Evolutionary conservation across 2,329 filamentous ascomycete species (phyloP).

Genomic region (Penicillium psychrosexuale): DNA sequence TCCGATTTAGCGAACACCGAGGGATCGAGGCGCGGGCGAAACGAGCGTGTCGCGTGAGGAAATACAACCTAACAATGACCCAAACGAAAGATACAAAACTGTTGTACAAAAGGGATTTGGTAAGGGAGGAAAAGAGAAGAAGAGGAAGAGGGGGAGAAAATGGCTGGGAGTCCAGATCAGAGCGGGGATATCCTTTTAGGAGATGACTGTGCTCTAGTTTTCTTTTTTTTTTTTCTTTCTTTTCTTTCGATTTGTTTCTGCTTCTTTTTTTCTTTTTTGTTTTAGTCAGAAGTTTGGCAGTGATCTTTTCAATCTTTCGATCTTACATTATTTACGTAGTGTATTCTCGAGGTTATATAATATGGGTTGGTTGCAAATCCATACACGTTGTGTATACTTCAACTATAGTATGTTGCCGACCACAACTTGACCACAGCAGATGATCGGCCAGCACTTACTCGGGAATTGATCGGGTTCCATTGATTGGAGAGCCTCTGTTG

Average conservation of each 20-base stretch:
- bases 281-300: not conserved
- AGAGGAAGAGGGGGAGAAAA: constrained; percentile 19
- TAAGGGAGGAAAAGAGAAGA: constrained; percentile 17
- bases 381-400: not conserved
- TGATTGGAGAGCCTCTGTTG: constrained; percentile 20
- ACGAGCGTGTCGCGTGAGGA: constrained; percentile 26
- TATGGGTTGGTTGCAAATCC: not conserved
- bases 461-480: constrained; percentile 14
- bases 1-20: constrained; percentile 19
- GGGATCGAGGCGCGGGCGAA: constrained; percentile 12
- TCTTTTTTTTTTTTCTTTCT: constrained; percentile 1
- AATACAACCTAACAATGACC: constrained; percentile 18
- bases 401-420: not conserved
- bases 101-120: constrained; percentile 25
- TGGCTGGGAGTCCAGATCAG: constrained; percentile 22
- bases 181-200: constrained; percentile 18
- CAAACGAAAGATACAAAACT: constrained; percentile 20
- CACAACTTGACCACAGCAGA: not conserved
- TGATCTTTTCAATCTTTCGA: not conserved
- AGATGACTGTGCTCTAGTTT: constrained; percentile 1
- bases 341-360: not conserved
- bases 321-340: not conserved
- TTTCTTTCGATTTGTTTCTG: not conserved
- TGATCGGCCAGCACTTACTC: constrained; percentile 11
- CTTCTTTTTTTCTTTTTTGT: not conserved